Conservation (phyloP, 768 basidiomycete genomes). For the Lentinula raphanica region DNA sequence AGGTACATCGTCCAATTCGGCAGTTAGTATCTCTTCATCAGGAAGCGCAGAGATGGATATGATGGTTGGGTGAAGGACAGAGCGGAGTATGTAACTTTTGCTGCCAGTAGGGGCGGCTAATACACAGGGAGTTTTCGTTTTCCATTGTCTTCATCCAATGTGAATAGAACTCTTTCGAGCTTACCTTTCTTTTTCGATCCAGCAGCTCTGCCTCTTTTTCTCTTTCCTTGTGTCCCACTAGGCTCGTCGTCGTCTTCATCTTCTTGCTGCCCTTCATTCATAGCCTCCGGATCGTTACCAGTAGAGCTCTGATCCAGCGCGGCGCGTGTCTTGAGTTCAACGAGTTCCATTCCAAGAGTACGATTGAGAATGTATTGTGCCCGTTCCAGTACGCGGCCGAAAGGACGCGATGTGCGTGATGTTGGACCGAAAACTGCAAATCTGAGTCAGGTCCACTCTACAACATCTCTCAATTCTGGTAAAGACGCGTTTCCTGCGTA, state of each 20-base stretch:
- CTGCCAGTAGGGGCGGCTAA: constrained; percentile 54
- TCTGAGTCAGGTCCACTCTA: constrained; percentile 17
- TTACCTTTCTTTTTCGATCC: constrained; percentile 67
- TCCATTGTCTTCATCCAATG: neutral
- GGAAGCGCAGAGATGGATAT: constrained; percentile 56
- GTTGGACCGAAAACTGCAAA: constrained; percentile 17
- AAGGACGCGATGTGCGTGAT: constrained; percentile 38
- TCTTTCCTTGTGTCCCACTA: neutral
- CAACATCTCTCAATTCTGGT: no score
- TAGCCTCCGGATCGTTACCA: constrained; percentile 27
- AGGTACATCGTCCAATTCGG: constrained; percentile 41
- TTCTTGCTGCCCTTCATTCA: constrained; percentile 37
- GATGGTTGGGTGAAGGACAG: constrained; percentile 54
- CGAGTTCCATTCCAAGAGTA: constrained; percentile 81
- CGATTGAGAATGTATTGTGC: constrained; percentile 63
- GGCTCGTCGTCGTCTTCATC: constrained; percentile 21
- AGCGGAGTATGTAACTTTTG: constrained; percentile 82
- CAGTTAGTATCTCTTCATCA: constrained; percentile 48
- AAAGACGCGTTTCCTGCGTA: constrained; percentile 16
- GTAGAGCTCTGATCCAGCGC: constrained; percentile 42
- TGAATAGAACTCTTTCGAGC: constrained; percentile 4
- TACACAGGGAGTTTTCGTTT: neutral
- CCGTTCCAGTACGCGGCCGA: constrained; percentile 54
- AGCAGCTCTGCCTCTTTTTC: constrained; percentile 40
- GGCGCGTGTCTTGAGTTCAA: constrained; percentile 65